Percentiles rank a stretch among this genome's conserved stretches.
Evolutionary conservation across 768 basidiomycete species (phyloP).

Genomic region (Nidularia pulvinata): DNA sequence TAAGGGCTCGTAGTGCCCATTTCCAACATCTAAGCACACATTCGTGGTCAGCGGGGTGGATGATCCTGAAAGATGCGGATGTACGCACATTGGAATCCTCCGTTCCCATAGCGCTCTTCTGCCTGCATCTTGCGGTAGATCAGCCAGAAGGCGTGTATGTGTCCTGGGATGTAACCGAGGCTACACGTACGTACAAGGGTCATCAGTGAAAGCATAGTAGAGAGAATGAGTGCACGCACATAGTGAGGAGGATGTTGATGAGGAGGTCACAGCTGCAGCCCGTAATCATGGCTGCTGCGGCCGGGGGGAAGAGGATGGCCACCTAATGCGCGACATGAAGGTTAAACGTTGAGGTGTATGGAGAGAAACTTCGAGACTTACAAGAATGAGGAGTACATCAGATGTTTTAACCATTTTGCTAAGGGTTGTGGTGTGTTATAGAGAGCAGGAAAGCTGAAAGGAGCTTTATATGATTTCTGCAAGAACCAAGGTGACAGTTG

Average conservation of each 20-base stretch:
- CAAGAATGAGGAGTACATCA: conserved; percentile 80
- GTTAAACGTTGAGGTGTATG: background rate
- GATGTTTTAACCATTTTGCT: conserved; percentile 56
- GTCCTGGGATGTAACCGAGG: conserved; percentile 78
- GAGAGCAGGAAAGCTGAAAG: background rate
- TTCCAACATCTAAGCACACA: conserved; percentile 30
- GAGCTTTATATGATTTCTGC: too few species aligned
- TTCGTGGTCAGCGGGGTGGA: background rate
- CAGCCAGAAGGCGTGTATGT: conserved; percentile 83
- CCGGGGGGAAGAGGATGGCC: conserved; percentile 81
- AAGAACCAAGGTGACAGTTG: too few species aligned
- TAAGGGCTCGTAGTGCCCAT: conserved; percentile 38
- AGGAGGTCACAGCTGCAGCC: conserved; percentile 88
- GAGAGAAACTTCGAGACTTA: conserved; percentile 25
- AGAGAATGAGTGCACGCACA: conserved; percentile 41
- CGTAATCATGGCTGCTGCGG: conserved; percentile 73
- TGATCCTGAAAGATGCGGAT: background rate
- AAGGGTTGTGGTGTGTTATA: background rate
- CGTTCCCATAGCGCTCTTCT: conserved; percentile 77
- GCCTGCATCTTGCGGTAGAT: conserved; percentile 92
- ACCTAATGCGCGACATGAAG: conserved; percentile 40
- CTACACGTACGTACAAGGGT: conserved; percentile 24
- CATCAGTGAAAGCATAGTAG: background rate
- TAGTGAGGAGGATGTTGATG: conserved; percentile 79
- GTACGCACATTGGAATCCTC: conserved; percentile 74